Conservation (phyloP, 768 basidiomycete genomes). For the Lactarius trivialis region DNA sequence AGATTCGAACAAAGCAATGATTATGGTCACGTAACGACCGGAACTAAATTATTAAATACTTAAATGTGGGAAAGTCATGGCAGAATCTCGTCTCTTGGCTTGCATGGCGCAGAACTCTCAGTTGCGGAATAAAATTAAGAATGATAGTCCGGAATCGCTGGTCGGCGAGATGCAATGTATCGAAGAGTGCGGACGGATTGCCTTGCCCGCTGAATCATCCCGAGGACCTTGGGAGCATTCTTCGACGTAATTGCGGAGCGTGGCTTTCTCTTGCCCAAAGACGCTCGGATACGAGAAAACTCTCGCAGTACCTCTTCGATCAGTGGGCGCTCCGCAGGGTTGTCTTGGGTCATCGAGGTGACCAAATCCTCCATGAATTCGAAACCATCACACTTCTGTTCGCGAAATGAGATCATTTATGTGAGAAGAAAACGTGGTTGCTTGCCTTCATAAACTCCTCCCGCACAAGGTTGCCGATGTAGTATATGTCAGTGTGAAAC, state of each 20-base stretch:
- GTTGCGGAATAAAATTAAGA: not conserved
- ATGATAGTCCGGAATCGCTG: conserved; percentile 3
- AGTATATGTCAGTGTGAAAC: conserved; percentile 34
- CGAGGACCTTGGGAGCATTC: not conserved
- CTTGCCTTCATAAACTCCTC: conserved; percentile 28
- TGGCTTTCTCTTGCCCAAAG: conserved; percentile 5
- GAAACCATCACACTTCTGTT: conserved; percentile 23
- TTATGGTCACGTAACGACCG: too few relatives aligned
- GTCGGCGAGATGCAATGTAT: not conserved
- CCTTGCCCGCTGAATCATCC: not conserved
- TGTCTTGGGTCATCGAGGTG: conserved; percentile 25
- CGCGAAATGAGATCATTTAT: not conserved
- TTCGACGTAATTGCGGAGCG: conserved; percentile 8
- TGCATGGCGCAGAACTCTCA: too few relatives aligned
- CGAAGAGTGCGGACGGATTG: conserved; percentile 1
- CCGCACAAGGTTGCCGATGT: conserved; percentile 31
- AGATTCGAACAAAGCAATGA: too few relatives aligned
- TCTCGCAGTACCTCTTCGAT: conserved; percentile 11
- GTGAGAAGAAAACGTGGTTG: not conserved
- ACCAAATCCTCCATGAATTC: conserved; percentile 28
- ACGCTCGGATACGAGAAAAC: conserved; percentile 1
- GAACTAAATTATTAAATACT: too few relatives aligned
- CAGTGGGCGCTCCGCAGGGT: conserved; percentile 28
- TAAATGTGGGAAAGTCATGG: too few relatives aligned
- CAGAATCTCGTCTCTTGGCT: not conserved